Evolutionary conservation across 768 basidiomycete genomes (phyloP).

Genomic region (Harrya chromipes): DNA sequence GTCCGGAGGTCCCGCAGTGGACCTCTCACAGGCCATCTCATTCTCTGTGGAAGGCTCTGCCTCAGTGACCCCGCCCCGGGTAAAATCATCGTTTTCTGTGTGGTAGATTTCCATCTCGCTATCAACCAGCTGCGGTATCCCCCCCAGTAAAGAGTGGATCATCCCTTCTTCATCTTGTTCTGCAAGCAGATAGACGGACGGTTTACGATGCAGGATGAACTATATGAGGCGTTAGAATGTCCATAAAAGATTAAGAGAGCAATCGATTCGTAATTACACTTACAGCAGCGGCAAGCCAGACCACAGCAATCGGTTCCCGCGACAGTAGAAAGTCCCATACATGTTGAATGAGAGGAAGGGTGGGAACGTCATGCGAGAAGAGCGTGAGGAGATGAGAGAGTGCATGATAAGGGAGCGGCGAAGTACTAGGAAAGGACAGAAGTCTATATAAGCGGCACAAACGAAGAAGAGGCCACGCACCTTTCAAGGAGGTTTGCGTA

Average conservation of each 20-base stretch:
- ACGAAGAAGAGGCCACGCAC: slow-evolving; percentile 36
- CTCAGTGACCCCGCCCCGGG: not conserved
- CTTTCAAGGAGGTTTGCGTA: slow-evolving; percentile 67
- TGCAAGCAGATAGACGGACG: slow-evolving; percentile 57
- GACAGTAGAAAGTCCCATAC: slow-evolving; percentile 88
- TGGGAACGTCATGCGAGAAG: slow-evolving; percentile 90
- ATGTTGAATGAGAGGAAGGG: slow-evolving; percentile 85
- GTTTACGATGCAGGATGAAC: slow-evolving; percentile 73
- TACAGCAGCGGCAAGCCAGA: slow-evolving; percentile 84
- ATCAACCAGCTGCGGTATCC: slow-evolving; percentile 52
- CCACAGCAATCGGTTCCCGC: slow-evolving; percentile 74
- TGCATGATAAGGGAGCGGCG: slow-evolving; percentile 85
- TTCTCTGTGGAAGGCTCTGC: not conserved
- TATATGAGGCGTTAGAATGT: slow-evolving; percentile 28
- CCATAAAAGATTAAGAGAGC: too few species aligned
- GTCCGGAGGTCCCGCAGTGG: not conserved
- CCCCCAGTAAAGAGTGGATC: slow-evolving; percentile 71
- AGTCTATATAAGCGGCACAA: not conserved
- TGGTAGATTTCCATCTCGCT: slow-evolving; percentile 2
- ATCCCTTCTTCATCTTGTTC: slow-evolving; percentile 77
- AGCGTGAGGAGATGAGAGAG: slow-evolving; percentile 88
- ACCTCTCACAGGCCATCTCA: not conserved
- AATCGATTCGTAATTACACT: slow-evolving; percentile 26
- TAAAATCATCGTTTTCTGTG: not conserved
- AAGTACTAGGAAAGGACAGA: slow-evolving; percentile 41